These are phyloP conservation scores for Guyanaporus albipodus DNA, from an alignment of 768 basidiomycete species.

Conservation along the genomic window DNA sequence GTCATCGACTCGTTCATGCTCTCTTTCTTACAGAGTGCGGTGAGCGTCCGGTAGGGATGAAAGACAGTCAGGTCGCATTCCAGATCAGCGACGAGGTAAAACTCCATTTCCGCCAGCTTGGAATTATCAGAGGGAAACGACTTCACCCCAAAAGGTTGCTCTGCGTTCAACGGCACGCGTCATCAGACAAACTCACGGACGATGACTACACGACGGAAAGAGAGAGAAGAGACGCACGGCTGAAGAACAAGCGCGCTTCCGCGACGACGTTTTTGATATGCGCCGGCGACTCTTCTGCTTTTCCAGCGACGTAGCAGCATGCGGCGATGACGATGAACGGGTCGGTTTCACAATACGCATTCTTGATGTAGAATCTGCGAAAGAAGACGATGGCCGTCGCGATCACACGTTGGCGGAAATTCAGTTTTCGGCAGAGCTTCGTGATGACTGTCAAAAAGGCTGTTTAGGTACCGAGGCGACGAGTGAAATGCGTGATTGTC, in stretches of 20 bases:
- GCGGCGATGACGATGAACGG: constrained; percentile 90
- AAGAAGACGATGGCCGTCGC: constrained; percentile 96
- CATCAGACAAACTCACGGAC: background rate
- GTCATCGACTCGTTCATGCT: constrained; percentile 41
- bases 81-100: constrained; percentile 94
- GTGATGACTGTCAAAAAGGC: constrained; percentile 57
- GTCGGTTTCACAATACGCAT: constrained; percentile 93
- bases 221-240: constrained; percentile 43
- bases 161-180: constrained; percentile 26
- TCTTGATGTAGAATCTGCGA: constrained; percentile 95
- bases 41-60: constrained; percentile 90
- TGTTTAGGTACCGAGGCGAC: background rate
- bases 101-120: constrained; percentile 98
- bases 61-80: constrained; percentile 93
- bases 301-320: constrained; percentile 94
- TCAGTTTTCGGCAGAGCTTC: constrained; percentile 80
- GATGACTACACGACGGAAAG: no score
- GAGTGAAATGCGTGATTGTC: background rate
- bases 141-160: constrained; percentile 68
- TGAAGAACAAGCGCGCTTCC: constrained; percentile 77
- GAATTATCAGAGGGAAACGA: constrained; percentile 85
- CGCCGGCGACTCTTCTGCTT: constrained; percentile 93
- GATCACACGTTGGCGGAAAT: constrained; percentile 83
- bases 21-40: constrained; percentile 68
- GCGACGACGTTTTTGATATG: constrained; percentile 90